Conservation (phyloP, 768 basidiomycete genomes). For the Lentinus tigrinus region DNA sequence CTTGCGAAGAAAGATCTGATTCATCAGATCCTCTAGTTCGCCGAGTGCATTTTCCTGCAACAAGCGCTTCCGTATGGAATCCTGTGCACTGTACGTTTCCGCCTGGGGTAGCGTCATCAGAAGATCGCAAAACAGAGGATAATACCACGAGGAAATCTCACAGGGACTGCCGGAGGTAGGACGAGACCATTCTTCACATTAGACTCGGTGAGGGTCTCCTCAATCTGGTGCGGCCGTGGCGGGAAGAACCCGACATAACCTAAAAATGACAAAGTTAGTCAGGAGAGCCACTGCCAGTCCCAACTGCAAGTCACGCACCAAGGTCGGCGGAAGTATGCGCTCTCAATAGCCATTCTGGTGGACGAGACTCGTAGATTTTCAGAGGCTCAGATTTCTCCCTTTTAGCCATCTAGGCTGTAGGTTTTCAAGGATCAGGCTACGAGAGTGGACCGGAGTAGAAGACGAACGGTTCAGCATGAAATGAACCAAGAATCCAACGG, state of each 20-base stretch:
- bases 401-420: slow-evolving; percentile 17
- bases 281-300: background rate
- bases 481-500: too few relatives aligned
- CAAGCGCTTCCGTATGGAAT: slow-evolving; percentile 49
- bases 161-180: slow-evolving; percentile 53
- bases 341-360: slow-evolving; percentile 72
- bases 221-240: slow-evolving; percentile 70
- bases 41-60: slow-evolving; percentile 50
- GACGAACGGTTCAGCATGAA: too few relatives aligned
- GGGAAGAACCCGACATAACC: slow-evolving; percentile 79
- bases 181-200: slow-evolving; percentile 69
- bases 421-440: background rate
- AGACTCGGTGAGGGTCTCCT: slow-evolving; percentile 63
- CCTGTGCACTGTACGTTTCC: slow-evolving; percentile 61
- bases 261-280: slow-evolving; percentile 27
- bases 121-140: background rate
- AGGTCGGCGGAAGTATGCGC: slow-evolving; percentile 68
- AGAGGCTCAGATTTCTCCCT: slow-evolving; percentile 31
- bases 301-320: slow-evolving; percentile 40
- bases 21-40: slow-evolving; percentile 73
- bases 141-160: slow-evolving; percentile 33
- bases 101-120: slow-evolving; percentile 38
- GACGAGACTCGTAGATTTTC: slow-evolving; percentile 62
- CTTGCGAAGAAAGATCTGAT: slow-evolving; percentile 67
- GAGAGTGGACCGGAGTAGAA: background rate